Base-by-base conservation (phyloP, 352 stramenopile species). In the Phytophthora constricta region DNA sequence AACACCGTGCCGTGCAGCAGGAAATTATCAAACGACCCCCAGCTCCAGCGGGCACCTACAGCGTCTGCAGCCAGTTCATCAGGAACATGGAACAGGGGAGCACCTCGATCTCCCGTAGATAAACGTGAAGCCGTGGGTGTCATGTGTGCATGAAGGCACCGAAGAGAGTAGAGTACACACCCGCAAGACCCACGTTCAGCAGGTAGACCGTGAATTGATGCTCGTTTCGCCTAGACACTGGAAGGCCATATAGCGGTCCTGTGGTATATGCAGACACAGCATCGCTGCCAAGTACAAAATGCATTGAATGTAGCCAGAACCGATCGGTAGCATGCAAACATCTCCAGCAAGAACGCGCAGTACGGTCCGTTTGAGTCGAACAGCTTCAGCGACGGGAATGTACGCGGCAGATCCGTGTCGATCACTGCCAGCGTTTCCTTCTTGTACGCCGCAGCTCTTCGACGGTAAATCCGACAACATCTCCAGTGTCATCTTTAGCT, bases 261-360 rank as follows among this genome's bases (percentile, higher is more conserved):
- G 79, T 0, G 87, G 85, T 76, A 97, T 95, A 68, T 96, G 87
- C 10, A 97, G 65, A 60, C 86, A 95, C 25, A 97, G 47, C 68
- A 96, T 77, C 11, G 90, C 90, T 0, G 89, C 87, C 16, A 97
- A 64, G 51, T 97, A 97, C 49, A 82, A 94, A 87, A 97, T 96
- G 25, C 90, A 89, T 52, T 97, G 90, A 49, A 96, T 94, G 51
- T 97, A 97, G 0, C 90, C 26, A 96, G 65, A 39, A 96, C 90
- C 4, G 90, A 89, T 3, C 90, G 85, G 53, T 95, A 96, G 58
- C 85, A 93, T 5, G 86, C 86, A 58, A 97, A 72, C 1, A 96
- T 84, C 60, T 97, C 87, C 5, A 89, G 71, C 31, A 96, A 54
- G 31, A 84, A 92, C 4, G 80, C 79, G 51, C 91, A 92, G 58